Base-by-base conservation (phyloP, 768 basidiomycete species). In the Hygrocybe coccinea region DNA sequence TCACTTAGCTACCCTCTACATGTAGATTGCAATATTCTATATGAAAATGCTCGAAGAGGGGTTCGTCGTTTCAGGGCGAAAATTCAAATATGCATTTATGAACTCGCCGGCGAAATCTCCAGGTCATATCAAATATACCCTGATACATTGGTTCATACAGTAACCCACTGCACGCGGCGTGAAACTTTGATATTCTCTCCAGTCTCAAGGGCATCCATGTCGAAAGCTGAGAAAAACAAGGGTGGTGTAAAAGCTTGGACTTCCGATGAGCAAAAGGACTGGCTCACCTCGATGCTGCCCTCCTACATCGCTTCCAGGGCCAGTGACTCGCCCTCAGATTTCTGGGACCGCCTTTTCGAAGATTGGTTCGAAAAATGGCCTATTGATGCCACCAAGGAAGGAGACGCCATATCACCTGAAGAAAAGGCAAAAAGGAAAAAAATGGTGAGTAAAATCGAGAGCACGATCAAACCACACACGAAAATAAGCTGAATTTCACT, bases 311-410 rank as follows among this genome's bases (percentile, higher is more conserved):
- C 15, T 3, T 12, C 46, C 22, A 48, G 29, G 22, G 22, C 3
- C 14, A 48, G 19, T 5, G n/a, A 17, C 11, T 15, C 12, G 21
- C 29, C 21, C 36, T 4, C 19, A 15, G 29, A 50, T 22, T 25
- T 15, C 36, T 34, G 12, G 17, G 49, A 3, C 7, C 8, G 29
- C 29, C 2, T 37, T 34, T 17, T 25, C 19, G 49, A 50, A 6
- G 49, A 50, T 10, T 50, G 49, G 49, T 50, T 50, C 19, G 15
- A 2, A 9, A 50, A 37, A 22, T 50, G 49, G 49, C 49, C 49
- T 6, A 17, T 50, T 14, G 6, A 4, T 19, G 21, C 6, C 15
- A 6, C 29, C 2, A 14, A 25, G 9, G 49, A 24, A 25, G n/a
- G 17, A 15, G 49, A 33, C 2, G 29, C 15, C 33, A 24, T 22